Evolutionary conservation across 108 stramenopile genomes (phyloP), one percentile per base, ranked within the genome.

Genomic region (Skeletonema tropicum): DNA sequence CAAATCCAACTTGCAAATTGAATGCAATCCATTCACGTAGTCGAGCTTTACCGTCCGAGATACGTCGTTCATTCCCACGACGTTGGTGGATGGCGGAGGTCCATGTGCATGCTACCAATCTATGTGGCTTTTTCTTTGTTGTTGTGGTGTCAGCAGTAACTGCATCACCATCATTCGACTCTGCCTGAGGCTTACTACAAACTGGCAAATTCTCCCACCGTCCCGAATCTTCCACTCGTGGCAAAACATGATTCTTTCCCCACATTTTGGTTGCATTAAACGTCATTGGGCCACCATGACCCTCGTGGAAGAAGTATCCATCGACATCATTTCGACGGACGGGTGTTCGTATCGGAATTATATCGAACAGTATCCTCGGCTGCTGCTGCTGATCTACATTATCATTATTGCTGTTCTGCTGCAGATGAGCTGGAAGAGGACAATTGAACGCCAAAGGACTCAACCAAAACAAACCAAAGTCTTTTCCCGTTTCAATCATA

Each of bases 391-490:
- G 26, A 29, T 29, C 26, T 29, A 29, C 26, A 29, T 29, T 26
- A 23, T 45, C 42, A 30, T 29, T 35, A 14, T 14, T 11, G 19
- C 14, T 19, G 41, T 59, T 52, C 10, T 55, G 52, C 23, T 23
- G 61, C 29, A 69, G 79, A 68, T 23, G 57, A 25, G 3, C 80
- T 26, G 95, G 95, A 49, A 96, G 73, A 10, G 95, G 95, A 79
- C 95, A 96, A 59, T 82, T 74, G 76, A 96, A 93, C 32, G 85
- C 39, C 33, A 96, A 70, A 46, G 91, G 90, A 26, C 91, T 88
- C 3, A 89, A 85, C 70, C 90, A 90, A 68, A 92, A 84, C n/a
- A 67, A 63, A 13, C 74, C 70, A 76, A 87, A 87, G n/a, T 92
- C 89, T 6, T 86, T 77, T 5, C 87, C 89, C 12, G 88, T 83